Conservation (phyloP, 2,329 filamentous ascomycete genomes). For the Thelonectria discophora region DNA sequence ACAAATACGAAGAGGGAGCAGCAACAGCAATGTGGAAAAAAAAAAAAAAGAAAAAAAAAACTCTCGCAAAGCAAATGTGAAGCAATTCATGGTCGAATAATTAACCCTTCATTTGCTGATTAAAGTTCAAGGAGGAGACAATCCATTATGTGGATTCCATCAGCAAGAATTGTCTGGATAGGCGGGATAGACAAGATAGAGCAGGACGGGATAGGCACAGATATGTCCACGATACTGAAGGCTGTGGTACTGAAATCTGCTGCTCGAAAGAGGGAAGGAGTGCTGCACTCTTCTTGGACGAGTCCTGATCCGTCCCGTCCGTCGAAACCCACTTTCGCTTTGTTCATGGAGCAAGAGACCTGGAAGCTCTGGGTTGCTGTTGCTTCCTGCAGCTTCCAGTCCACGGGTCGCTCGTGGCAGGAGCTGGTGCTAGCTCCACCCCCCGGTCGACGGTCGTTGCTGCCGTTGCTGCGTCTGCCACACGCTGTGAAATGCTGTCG, state of each 20-base stretch:
- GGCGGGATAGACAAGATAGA: too few relatives aligned
- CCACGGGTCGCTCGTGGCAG: not conserved
- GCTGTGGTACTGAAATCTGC: not conserved
- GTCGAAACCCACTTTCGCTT: not conserved
- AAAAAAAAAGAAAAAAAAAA: not conserved
- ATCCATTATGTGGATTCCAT: not conserved
- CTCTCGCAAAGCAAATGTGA: not conserved
- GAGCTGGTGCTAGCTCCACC: slow-evolving; percentile 9
- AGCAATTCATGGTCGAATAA: not conserved
- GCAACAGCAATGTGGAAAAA: too few relatives aligned
- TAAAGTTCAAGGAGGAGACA: not conserved
- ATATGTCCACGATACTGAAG: not conserved
- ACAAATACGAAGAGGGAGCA: not conserved
- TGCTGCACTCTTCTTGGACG: not conserved
- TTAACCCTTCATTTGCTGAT: not conserved
- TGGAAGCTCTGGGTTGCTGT: not conserved
- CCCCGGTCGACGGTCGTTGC: slow-evolving; percentile 1
- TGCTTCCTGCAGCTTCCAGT: not conserved
- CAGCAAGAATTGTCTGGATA: too few relatives aligned
- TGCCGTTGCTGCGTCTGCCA: not conserved
- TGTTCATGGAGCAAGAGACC: too few relatives aligned
- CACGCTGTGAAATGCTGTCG: not conserved
- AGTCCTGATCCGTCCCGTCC: not conserved
- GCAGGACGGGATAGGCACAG: too few relatives aligned
- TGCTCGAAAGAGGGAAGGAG: not conserved